Conservation (phyloP, 2,329 filamentous ascomycete genomes). For the Diaporthe velutina region DNA sequence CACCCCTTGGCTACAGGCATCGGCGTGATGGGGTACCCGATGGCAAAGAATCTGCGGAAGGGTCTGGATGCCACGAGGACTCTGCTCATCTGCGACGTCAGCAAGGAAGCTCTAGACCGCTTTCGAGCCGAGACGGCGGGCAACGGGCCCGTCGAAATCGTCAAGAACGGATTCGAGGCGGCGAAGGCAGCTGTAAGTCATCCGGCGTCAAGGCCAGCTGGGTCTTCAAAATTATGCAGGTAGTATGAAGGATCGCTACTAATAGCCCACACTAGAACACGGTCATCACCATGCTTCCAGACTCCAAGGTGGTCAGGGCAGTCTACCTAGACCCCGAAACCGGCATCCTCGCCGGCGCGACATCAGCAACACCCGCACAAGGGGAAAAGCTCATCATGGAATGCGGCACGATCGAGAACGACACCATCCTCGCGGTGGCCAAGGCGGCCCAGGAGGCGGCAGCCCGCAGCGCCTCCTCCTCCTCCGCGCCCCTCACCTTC, state of each 20-base stretch:
- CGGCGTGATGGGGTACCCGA: constrained; percentile 52
- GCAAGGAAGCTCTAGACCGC: constrained; percentile 49
- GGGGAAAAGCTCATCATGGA: constrained; percentile 48
- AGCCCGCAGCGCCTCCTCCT: too few relatives aligned
- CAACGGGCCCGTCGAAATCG: constrained; percentile 51
- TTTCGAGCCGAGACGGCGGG: constrained; percentile 53
- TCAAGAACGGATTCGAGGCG: constrained; percentile 54
- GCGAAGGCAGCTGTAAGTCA: constrained; percentile 49
- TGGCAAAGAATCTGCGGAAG: constrained; percentile 50
- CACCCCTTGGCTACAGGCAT: constrained; percentile 42
- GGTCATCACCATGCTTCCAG: constrained; percentile 57
- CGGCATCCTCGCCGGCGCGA: constrained; percentile 49
- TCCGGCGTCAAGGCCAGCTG: too few relatives aligned
- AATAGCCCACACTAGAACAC: constrained; percentile 45
- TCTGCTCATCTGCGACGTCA: constrained; percentile 52
- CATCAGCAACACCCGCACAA: constrained; percentile 36
- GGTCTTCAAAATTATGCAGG: background rate
- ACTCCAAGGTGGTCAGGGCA: constrained; percentile 50
- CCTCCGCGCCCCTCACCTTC: constrained; percentile 50
- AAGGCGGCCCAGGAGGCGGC: constrained; percentile 64
- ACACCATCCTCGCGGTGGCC: constrained; percentile 64
- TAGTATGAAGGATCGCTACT: background rate
- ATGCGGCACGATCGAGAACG: constrained; percentile 49
- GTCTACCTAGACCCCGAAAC: constrained; percentile 52
- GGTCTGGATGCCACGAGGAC: constrained; percentile 44